Base-by-base conservation (phyloP, 2,329 filamentous ascomycete genomes). In the Trichoderma aggressivum region DNA sequence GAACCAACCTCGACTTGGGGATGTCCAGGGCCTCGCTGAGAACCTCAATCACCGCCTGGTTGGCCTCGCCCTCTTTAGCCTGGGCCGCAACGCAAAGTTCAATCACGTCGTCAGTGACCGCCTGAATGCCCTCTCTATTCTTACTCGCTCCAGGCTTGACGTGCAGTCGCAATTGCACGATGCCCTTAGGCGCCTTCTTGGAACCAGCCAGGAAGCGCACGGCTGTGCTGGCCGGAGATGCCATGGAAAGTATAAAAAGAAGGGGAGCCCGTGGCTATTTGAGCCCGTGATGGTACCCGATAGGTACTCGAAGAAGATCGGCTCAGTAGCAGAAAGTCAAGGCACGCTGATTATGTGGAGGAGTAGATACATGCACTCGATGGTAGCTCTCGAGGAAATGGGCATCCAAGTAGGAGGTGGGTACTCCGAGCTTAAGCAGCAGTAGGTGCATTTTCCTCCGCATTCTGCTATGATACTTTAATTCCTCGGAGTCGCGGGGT, bases 141-240 rank as follows among this genome's bases (percentile, higher is more conserved):
- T 87, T 88, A 77, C 84, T 89, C 14, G 88, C 87, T 4, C 90
- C 89, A 0, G 91, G 89, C 73, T 91, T 92, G 70, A 93, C 87
- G 74, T 87, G 88, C 77, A 91, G 92, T 30, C 86, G 84, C 36
- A 93, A 81, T 68, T 90, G 87, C 21, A 93, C 78, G 2, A 80
- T 83, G 28, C 81, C 82, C 5, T 80, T 72, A 32, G 81, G 76
- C 0, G 84, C 82, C 71, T 85, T 87, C 64, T 83, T 84, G 62
- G 84, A 80, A 4, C 82, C 82, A 4, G 84, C 81, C 59, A 88
- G 16, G 74, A 86, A 87, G 60, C 82, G 82, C 63, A 87, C 81
- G 60, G 84, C 78, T 64, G 84, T 77, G 63, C 79, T 71, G 66
- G 75, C 74, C 70, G 76, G 74, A 74, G 78, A 75, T 72, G 77